Percentiles rank a stretch among this genome's conserved stretches.
These are phyloP conservation scores for Amylocystis lapponica DNA, from an alignment of 768 basidiomycete genomes.

Conservation along the genomic window DNA sequence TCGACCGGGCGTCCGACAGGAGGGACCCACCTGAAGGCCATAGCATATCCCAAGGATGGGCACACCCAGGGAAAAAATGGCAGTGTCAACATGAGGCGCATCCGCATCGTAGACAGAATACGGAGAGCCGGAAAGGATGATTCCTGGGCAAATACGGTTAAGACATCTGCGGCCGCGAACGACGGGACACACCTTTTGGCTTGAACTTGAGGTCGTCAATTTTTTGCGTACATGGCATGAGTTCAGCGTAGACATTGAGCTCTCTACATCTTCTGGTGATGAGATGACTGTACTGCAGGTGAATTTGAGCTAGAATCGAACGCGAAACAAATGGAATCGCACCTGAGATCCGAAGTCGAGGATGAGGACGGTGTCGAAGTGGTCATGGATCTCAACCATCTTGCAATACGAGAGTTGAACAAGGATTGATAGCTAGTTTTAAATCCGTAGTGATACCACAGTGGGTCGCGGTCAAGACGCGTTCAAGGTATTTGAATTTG, in stretches of 20 bases:
- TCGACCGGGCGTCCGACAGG: background rate
- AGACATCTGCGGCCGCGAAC: background rate
- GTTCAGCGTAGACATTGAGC: conserved; percentile 93
- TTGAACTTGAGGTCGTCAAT: conserved; percentile 85
- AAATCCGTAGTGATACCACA: too few species aligned
- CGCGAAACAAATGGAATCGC: conserved; percentile 9
- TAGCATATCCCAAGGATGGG: conserved; percentile 97
- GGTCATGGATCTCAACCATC: conserved; percentile 89
- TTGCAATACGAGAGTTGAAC: background rate
- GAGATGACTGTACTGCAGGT: conserved; percentile 84
- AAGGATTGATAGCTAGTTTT: background rate
- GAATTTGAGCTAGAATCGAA: conserved; percentile 9
- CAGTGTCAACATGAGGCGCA: conserved; percentile 92
- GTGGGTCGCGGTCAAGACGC: too few species aligned
- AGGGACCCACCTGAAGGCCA: conserved; percentile 72
- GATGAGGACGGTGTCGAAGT: conserved; percentile 94
- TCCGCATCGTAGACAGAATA: conserved; percentile 95
- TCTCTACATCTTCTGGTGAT: conserved; percentile 98
- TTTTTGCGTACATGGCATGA: conserved; percentile 94
- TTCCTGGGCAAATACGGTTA: conserved; percentile 44
- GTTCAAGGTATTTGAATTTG: too few species aligned
- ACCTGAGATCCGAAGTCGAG: conserved; percentile 98
- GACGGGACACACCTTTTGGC: conserved; percentile 67
- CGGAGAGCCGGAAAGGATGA: conserved; percentile 96
- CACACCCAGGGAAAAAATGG: conserved; percentile 79